phyloP scores from a whole-genome alignment of 306 rosid species.

The Pyrus pyrifolia region DNA sequence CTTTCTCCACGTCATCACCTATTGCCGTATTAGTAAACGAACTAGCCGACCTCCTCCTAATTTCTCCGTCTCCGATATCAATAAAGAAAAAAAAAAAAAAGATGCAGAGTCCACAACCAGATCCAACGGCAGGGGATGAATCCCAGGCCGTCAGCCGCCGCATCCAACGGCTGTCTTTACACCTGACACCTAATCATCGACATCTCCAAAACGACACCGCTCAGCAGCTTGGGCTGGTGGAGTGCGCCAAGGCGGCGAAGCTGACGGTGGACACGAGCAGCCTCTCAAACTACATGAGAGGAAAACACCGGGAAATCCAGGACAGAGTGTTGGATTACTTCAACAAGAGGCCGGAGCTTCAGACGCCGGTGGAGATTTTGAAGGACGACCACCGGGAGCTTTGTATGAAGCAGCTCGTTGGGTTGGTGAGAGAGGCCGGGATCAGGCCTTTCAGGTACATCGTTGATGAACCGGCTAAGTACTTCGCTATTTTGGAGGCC shows the following conservation, averaged over 20 bases:
- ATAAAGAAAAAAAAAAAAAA: not conserved
- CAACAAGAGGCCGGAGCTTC: slow-evolving; percentile 63
- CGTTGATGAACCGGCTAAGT: slow-evolving; percentile 53
- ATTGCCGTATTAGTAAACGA: slow-evolving; percentile 11
- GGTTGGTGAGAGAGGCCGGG: slow-evolving; percentile 69
- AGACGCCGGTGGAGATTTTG: slow-evolving; percentile 73
- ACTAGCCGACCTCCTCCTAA: not conserved
- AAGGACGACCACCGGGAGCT: slow-evolving; percentile 67
- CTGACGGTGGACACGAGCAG: slow-evolving; percentile 29
- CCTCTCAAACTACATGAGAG: slow-evolving; percentile 48
- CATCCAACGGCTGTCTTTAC: slow-evolving; percentile 47
- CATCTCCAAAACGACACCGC: not conserved
- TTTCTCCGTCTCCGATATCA: not conserved
- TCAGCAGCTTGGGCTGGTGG: slow-evolving; percentile 17
- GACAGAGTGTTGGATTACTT: slow-evolving; percentile 54
- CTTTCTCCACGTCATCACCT: slow-evolving; percentile 18
- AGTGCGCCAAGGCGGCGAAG: slow-evolving; percentile 45
- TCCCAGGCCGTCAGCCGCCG: slow-evolving; percentile 30
- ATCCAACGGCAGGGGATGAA: slow-evolving; percentile 25
- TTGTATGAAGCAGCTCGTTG: slow-evolving; percentile 74
- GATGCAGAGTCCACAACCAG: slow-evolving; percentile 8
- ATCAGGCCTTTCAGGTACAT: slow-evolving; percentile 56
- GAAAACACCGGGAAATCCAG: slow-evolving; percentile 63
- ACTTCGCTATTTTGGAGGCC: slow-evolving; percentile 73
- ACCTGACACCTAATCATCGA: slow-evolving; percentile 37